phyloP scores from a whole-genome alignment of 2,329 filamentous ascomycete species.

The Alternaria rosae region DNA sequence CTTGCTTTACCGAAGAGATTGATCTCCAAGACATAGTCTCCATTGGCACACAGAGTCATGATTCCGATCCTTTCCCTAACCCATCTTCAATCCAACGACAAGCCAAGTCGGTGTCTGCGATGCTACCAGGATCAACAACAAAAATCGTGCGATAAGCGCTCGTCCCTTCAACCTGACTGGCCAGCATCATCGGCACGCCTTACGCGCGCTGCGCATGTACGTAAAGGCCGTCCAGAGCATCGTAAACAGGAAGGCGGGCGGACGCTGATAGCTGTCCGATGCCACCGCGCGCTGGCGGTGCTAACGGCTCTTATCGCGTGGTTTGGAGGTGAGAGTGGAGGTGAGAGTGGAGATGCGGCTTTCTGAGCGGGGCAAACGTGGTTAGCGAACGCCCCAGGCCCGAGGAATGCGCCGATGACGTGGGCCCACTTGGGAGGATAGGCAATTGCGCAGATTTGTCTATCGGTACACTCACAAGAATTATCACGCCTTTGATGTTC shows the following conservation, averaged over 20 bases:
- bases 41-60: background rate
- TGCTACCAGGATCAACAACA: background rate
- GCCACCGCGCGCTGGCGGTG: background rate
- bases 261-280: background rate
- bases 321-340: conserved; percentile 2
- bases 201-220: background rate
- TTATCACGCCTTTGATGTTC: background rate
- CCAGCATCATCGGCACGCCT: background rate
- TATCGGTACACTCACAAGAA: background rate
- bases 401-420: background rate
- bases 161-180: conserved; percentile 1
- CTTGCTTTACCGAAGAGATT: background rate
- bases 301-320: conserved; percentile 6
- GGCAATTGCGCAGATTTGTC: background rate
- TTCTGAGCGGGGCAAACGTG: conserved; percentile 1
- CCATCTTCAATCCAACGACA: background rate
- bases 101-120: background rate
- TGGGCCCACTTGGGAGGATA: background rate
- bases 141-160: too few species aligned
- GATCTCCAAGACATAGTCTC: background rate
- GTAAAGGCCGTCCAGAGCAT: background rate
- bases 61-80: background rate
- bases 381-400: background rate
- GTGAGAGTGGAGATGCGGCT: conserved; percentile 5
- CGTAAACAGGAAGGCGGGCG: background rate